Percentiles rank a stretch among this genome's conserved stretches.
Evolutionary conservation across 768 basidiomycete genomes (phyloP).

Genomic region (Pisolithus microcarpus): DNA sequence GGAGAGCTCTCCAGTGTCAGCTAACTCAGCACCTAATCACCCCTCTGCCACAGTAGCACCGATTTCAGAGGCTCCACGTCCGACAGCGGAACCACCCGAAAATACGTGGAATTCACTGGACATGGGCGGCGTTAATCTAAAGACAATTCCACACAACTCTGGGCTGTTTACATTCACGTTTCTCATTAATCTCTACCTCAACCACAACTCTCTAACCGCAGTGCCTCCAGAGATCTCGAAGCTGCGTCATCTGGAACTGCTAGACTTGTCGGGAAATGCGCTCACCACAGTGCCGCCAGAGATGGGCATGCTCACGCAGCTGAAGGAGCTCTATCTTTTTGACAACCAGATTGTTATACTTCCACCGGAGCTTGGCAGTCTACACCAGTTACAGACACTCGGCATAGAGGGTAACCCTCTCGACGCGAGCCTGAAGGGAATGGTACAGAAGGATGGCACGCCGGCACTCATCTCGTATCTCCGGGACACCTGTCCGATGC

Average conservation of each 20-base stretch:
- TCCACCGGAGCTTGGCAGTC: constrained; percentile 79
- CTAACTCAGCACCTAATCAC: constrained; percentile 41
- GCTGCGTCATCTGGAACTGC: constrained; percentile 77
- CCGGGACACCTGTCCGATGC: constrained; percentile 88
- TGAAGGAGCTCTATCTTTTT: constrained; percentile 92
- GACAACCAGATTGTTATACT: constrained; percentile 88
- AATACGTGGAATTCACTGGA: constrained; percentile 88
- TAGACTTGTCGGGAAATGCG: constrained; percentile 89
- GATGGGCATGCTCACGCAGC: constrained; percentile 79
- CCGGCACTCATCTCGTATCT: constrained; percentile 78
- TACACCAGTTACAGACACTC: constrained; percentile 88
- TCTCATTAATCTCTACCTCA: constrained; percentile 91
- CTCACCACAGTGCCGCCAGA: constrained; percentile 75
- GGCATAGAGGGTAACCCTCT: constrained; percentile 98
- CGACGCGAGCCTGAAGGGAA: constrained; percentile 63
- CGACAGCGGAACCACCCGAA: constrained; percentile 59
- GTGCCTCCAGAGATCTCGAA: constrained; percentile 80
- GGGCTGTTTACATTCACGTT: constrained; percentile 84
- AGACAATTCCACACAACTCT: constrained; percentile 74
- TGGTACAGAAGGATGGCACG: constrained; percentile 95
- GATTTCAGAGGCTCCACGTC: constrained; percentile 57
- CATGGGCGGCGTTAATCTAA: constrained; percentile 92
- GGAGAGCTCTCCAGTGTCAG: constrained; percentile 30
- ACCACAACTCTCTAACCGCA: constrained; percentile 79
- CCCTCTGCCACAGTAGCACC: constrained; percentile 76